Evolutionary conservation across 2,329 filamentous ascomycete species (phyloP).

Genomic region (Aspergillus ruber): DNA sequence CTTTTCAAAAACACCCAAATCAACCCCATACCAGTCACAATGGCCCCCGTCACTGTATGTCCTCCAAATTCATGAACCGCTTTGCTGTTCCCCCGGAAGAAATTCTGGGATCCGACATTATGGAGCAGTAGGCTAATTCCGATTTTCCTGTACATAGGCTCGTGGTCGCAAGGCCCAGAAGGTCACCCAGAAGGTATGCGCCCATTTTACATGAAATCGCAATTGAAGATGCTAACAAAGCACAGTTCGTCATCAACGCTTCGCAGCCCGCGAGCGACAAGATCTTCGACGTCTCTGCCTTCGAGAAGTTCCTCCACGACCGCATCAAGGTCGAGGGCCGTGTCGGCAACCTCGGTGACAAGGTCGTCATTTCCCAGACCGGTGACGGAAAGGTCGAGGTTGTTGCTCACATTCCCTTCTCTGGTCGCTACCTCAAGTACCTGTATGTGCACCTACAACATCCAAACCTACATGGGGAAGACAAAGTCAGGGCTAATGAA

Average conservation of each 20-base stretch:
- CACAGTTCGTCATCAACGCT: constrained; percentile 98
- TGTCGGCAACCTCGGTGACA: constrained; percentile 95
- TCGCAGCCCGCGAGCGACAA: constrained; percentile 97
- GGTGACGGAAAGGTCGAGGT: constrained; percentile 98
- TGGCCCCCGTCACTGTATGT: constrained; percentile 89
- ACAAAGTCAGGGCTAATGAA: background rate
- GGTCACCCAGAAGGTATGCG: constrained; percentile 44
- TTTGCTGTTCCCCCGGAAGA: constrained; percentile 78
- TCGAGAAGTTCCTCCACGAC: constrained; percentile 99
- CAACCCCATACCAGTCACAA: constrained; percentile 49
- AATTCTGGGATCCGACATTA: constrained; percentile 22
- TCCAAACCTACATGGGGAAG: background rate
- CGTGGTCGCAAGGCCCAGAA: constrained; percentile 43
- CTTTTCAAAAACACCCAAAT: constrained; percentile 18
- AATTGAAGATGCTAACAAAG: background rate
- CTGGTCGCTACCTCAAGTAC: constrained; percentile 99
- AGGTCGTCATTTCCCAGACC: constrained; percentile 79
- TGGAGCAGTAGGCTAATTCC: constrained; percentile 93
- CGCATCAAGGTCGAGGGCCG: constrained; percentile 99
- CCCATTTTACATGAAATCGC: constrained; percentile 6
- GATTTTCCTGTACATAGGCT: constrained; percentile 43
- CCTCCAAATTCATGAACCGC: constrained; percentile 51
- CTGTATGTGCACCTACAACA: constrained; percentile 64
- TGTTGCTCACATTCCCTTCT: constrained; percentile 95
- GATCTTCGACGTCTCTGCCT: constrained; percentile 98